Base-by-base conservation (phyloP, 164 flowering plant genomes). In the Vitis riparia region DNA sequence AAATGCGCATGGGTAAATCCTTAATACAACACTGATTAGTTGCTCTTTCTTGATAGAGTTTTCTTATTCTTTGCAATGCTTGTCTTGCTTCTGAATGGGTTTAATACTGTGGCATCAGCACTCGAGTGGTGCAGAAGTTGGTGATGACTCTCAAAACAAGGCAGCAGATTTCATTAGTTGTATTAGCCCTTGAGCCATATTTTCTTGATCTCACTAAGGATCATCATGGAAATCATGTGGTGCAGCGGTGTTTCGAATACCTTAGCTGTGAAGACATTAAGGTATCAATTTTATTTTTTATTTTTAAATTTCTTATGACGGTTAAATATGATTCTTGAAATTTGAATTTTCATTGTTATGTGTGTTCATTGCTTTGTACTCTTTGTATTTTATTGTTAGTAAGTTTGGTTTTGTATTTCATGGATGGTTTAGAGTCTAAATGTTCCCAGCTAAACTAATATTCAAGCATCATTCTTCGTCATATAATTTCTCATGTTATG, bases 111-210 rank as follows among this genome's bases (percentile, higher is more conserved):
- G 62, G 55, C 71, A 13, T 37, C 82, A 95, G 99, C 13, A 95
- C 97, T 3, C 89, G 99, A 1, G 91, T 77, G n/a, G 94, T 95
- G 5, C 98, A 95, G 82, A 95, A 86, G 79, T 63, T 95, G 79
- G 82, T 95, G 30, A 90, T 84, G 78, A 87, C 86, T 63, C 80
- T 92, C 49, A 88, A 76, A 66, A 85, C 89, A 8, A 74, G 76
- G 74, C 71, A 88, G 71, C 90, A 91, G 76, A 84, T 89, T 69
- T 79, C 79, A 0, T 19, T 76, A 9, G 83, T 90, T 51, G 72
- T 76, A 19, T 71, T 80, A 2, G 88, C 92, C 2, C 87, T 92
- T 60, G 81, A 88, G 77, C 89, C 88, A 23, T 93, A 93, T 3
- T 77, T 91, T 59, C 87, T 91, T 75, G 75, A 73, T 63, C 86